Percentiles rank a stretch among this genome's conserved stretches.
Conservation (phyloP, 78 protist species). For the Dictyostelium intermedium region DNA sequence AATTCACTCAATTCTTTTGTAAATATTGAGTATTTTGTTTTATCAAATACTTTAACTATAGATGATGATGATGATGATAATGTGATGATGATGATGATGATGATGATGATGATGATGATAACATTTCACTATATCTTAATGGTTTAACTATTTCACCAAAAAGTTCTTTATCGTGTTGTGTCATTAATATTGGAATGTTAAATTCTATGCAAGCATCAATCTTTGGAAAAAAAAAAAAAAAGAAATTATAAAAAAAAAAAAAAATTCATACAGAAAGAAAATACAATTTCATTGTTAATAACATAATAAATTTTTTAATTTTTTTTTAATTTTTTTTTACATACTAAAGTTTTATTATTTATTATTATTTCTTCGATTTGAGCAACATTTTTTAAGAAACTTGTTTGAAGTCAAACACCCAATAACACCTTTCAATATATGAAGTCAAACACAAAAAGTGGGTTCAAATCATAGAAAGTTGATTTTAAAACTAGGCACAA, state of each 20-base stretch:
- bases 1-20: background rate
- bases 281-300: too few relatives aligned
- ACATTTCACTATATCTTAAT: background rate
- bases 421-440: too few relatives aligned
- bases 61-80: background rate
- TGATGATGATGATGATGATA: constrained; percentile 41
- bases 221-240: background rate
- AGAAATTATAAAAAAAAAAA: too few relatives aligned
- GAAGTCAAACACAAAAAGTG: too few relatives aligned
- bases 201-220: constrained; percentile 44
- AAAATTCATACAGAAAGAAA: too few relatives aligned
- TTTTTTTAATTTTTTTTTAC: background rate
- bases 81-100: constrained; percentile 40
- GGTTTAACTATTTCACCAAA: constrained; percentile 50
- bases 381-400: too few relatives aligned
- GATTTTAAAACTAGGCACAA: too few relatives aligned
- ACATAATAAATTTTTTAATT: background rate
- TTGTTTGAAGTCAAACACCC: background rate
- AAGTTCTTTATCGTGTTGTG: constrained; percentile 77
- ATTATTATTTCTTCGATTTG: background rate
- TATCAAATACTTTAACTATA: background rate
- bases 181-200: constrained; percentile 56
- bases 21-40: background rate
- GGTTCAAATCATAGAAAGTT: too few relatives aligned
- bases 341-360: background rate